A percentile compares a stretch with the other conserved stretches of the same genome.
Conservation (phyloP, 148 eudicot genomes). For the Rhododendron kiyosumense region DNA sequence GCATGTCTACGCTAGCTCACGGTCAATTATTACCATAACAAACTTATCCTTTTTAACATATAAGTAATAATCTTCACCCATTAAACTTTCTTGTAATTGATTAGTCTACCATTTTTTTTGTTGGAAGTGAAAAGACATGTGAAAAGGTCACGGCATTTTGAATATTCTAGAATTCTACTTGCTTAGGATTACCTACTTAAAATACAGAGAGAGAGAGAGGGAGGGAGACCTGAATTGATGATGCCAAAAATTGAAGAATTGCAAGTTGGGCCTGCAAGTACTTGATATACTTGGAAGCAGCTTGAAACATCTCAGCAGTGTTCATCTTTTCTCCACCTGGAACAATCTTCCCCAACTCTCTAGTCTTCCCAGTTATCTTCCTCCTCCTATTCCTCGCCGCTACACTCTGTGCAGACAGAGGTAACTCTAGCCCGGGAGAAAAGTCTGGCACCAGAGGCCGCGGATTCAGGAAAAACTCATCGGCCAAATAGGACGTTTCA, state of each 20-base stretch:
- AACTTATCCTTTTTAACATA: neutral
- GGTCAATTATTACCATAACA: neutral
- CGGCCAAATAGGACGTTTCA: neutral
- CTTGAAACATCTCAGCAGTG: slow-evolving; percentile 75
- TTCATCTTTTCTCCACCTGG: slow-evolving; percentile 75
- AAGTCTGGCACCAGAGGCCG: neutral
- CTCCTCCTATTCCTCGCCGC: slow-evolving; percentile 78
- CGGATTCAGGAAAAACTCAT: neutral
- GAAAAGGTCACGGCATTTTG: no score
- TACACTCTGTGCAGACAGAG: slow-evolving; percentile 48
- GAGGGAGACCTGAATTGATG: neutral
- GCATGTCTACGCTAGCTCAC: neutral
- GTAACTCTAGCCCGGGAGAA: neutral
- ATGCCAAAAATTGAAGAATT: neutral
- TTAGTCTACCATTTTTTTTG: no score
- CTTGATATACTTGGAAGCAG: slow-evolving; percentile 59
- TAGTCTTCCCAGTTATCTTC: slow-evolving; percentile 69
- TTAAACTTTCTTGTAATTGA: no score
- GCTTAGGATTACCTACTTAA: neutral
- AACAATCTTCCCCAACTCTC: slow-evolving; percentile 68
- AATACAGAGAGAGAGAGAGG: neutral
- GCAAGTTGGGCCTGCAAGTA: slow-evolving; percentile 68
- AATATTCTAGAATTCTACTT: neutral
- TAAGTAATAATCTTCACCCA: no score
- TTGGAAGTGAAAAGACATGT: no score